Evolutionary conservation across 306 rosid genomes (phyloP).

Genomic region (Ammopiptanthus mongolicus): DNA sequence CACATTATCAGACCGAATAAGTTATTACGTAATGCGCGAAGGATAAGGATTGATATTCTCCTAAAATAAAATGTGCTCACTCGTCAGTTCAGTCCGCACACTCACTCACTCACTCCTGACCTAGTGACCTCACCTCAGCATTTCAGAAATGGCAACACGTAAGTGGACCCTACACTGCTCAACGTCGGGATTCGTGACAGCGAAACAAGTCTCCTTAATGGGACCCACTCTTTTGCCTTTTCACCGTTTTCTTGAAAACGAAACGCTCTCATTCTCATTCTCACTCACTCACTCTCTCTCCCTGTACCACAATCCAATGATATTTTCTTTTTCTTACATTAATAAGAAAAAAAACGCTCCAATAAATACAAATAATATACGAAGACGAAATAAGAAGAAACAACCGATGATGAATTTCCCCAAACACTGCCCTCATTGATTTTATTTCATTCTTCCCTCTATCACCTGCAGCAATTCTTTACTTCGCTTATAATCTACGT

Average conservation of each 20-base stretch:
- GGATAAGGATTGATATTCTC: too few relatives aligned
- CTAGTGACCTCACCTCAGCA: constrained; percentile 5
- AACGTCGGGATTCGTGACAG: constrained; percentile 52
- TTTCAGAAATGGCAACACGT: constrained; percentile 12
- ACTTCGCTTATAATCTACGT: constrained; percentile 74
- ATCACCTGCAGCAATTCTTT: constrained; percentile 30
- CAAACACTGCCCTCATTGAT: constrained; percentile 11
- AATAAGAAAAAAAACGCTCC: not conserved
- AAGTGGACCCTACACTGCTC: not conserved
- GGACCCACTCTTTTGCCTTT: constrained; percentile 36
- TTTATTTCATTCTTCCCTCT: not conserved
- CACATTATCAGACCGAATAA: too few relatives aligned
- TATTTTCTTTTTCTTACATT: not conserved
- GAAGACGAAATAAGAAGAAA: constrained; percentile 19
- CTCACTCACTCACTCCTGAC: too few relatives aligned
- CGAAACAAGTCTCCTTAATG: constrained; percentile 29
- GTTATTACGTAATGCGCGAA: too few relatives aligned
- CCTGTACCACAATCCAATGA: constrained; percentile 5
- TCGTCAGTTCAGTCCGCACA: too few relatives aligned
- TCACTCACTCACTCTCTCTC: not conserved
- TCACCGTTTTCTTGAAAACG: constrained; percentile 44
- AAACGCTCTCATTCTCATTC: constrained; percentile 16
- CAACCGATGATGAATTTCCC: constrained; percentile 14
- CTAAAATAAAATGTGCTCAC: too few relatives aligned
- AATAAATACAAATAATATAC: constrained; percentile 13